A percentile compares a stretch with the other conserved stretches of the same genome.
Conservation (phyloP, 495 filamentous ascomycete genomes). For the Talaromyces borbonicus region DNA sequence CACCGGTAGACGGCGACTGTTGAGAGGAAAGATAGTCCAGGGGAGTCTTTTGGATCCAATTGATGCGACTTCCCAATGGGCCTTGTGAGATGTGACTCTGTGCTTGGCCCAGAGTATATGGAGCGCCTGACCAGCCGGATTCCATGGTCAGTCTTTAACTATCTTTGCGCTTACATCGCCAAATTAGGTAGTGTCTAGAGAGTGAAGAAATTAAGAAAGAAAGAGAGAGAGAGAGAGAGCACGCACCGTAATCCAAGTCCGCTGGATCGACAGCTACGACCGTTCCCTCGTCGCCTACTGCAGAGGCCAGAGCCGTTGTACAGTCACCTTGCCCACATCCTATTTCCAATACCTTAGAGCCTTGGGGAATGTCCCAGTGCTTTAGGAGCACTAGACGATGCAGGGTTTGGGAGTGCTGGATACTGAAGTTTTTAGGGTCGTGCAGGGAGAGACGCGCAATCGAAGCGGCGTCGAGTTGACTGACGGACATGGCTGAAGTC, state of each 20-base stretch:
- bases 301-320: constrained; percentile 35
- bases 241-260: constrained; percentile 35
- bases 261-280: constrained; percentile 42
- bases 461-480: constrained; percentile 11
- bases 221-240: constrained; percentile 7
- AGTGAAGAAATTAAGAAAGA: too few relatives aligned
- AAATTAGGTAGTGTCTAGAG: too few relatives aligned
- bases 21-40: constrained; percentile 16
- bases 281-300: constrained; percentile 30
- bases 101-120: constrained; percentile 26
- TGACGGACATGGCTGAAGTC: too few relatives aligned
- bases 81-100: constrained; percentile 24
- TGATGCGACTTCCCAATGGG: constrained; percentile 27
- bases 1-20: constrained; percentile 10
- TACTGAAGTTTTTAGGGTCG: constrained; percentile 16
- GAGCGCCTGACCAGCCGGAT: constrained; percentile 16
- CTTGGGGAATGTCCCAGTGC: constrained; percentile 25
- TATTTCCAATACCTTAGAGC: constrained; percentile 38
- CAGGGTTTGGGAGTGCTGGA: constrained; percentile 30
- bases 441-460: constrained; percentile 16
- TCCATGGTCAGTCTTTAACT: constrained; percentile 18
- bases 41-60: constrained; percentile 26
- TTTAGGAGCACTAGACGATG: constrained; percentile 34
- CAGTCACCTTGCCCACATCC: constrained; percentile 47
- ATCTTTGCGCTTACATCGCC: constrained; percentile 3